Conservation (phyloP, 192 early-diverging fungal genomes). For the Coemansia sp. region DNA sequence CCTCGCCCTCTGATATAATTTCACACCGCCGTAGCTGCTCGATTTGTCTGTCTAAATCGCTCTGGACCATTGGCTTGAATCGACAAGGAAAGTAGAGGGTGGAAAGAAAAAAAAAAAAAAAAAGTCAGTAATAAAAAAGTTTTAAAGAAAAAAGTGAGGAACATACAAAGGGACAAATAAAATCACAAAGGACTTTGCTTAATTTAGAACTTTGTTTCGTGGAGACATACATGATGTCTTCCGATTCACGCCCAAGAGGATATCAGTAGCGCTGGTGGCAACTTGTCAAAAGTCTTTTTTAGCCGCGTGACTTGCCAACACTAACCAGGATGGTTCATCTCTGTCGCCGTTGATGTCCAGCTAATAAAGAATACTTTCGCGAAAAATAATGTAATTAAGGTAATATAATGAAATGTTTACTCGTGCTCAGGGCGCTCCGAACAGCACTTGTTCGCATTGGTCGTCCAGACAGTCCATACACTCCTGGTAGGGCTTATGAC, state of each 20-base stretch:
- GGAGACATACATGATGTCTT: no score
- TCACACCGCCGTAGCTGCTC: constrained; percentile 87
- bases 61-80: constrained; percentile 35
- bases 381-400: background rate
- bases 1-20: constrained; percentile 89
- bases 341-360: no score
- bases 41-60: constrained; percentile 72
- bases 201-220: no score
- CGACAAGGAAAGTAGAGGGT: background rate
- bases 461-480: constrained; percentile 59
- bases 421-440: constrained; percentile 1
- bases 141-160: background rate
- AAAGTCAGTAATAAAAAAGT: constrained; percentile 17
- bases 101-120: background rate
- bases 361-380: no score
- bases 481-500: constrained; percentile 56
- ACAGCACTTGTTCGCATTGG: constrained; percentile 53
- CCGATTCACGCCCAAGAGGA: no score
- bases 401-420: background rate
- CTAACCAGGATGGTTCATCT: no score
- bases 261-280: no score
- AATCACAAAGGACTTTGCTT: background rate
- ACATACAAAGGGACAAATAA: background rate
- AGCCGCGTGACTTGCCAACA: no score
- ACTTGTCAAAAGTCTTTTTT: no score